Base-by-base conservation (phyloP, 169 alveolate species). In the Pseudocohnilembus persalinus region DNA sequence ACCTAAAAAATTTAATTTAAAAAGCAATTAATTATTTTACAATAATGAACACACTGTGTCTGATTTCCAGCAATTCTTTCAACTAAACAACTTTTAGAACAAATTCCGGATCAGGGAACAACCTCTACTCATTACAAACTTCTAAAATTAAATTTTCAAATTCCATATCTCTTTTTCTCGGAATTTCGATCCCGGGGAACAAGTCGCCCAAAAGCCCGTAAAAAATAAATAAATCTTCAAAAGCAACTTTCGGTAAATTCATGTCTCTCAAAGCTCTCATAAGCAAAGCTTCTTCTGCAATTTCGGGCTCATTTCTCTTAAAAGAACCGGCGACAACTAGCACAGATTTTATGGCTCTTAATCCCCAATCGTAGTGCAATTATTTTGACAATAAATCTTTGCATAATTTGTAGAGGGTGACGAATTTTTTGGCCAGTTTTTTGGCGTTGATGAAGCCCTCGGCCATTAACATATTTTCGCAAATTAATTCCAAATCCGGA, bases 401-500 rank as follows among this genome's bases (percentile, higher is more conserved):
- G 89, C 98, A 95, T 86, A 98, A 89, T 72, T 97, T 96, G 84
- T 97, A 98, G 87, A 98, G 96, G 33, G 97, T 95, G n/a, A 98
- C 97, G 93, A 98, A 98, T 91, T 98, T 98, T 80, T 96, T 92
- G 29, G 99, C 98, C 72, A 98, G 92, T 78, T 93, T 93, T 88
- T 96, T 96, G 34, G 99, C 99, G 75, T 97, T 98, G 79, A 96
- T 97, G 94, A 97, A 98, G 83, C 99, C 99, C 93, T 98, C 99
- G 32, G 99, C 99, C 99, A 98, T 98, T 85, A 96, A 96, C 98
- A 97, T 96, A 96, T 98, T 97, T 91, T 98, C 99, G 89, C 98
- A 96, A 93, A 98, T 98, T 87, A 97, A 92, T 92, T 96, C 98
- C 81, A 98, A 94, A 93, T 98, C 99, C 20, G 99, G 99, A 32